These are phyloP conservation scores for Uncinocarpus reesii DNA, from an alignment of 2,329 filamentous ascomycete species.

Conservation along the genomic window DNA sequence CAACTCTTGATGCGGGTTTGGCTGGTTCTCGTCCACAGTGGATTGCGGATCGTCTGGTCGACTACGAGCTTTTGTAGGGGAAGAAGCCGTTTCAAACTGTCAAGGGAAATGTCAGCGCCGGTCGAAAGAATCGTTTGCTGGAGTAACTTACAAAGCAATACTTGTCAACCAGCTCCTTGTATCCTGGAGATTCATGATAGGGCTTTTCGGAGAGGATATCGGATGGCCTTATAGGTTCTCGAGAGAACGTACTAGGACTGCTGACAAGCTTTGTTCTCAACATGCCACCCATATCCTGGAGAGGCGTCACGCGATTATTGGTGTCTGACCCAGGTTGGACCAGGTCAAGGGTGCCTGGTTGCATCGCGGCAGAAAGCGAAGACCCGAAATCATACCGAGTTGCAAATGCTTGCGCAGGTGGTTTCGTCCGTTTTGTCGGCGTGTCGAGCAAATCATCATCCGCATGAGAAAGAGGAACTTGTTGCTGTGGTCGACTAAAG, in stretches of 20 bases:
- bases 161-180: conserved; percentile 95
- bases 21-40: background rate
- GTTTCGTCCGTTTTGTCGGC: conserved; percentile 38
- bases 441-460: conserved; percentile 17
- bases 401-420: conserved; percentile 63
- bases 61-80: conserved; percentile 1
- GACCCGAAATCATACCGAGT: conserved; percentile 93
- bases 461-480: conserved; percentile 3
- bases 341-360: conserved; percentile 36
- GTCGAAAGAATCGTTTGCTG: background rate
- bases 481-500: background rate
- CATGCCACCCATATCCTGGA: background rate
- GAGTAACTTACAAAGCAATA: conserved; percentile 94
- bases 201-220: conserved; percentile 45
- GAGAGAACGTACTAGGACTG: background rate
- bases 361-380: conserved; percentile 75
- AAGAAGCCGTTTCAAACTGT: conserved; percentile 8
- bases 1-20: conserved; percentile 4
- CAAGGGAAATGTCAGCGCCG: background rate
- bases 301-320: background rate
- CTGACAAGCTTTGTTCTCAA: background rate
- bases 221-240: conserved; percentile 1
- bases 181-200: conserved; percentile 73
- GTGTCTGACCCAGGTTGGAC: background rate
- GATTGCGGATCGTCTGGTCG: background rate